Percentiles rank a stretch among this genome's conserved stretches.
Conservation (phyloP, 176 grass and related monocot species). For the Cocos nucifera region DNA sequence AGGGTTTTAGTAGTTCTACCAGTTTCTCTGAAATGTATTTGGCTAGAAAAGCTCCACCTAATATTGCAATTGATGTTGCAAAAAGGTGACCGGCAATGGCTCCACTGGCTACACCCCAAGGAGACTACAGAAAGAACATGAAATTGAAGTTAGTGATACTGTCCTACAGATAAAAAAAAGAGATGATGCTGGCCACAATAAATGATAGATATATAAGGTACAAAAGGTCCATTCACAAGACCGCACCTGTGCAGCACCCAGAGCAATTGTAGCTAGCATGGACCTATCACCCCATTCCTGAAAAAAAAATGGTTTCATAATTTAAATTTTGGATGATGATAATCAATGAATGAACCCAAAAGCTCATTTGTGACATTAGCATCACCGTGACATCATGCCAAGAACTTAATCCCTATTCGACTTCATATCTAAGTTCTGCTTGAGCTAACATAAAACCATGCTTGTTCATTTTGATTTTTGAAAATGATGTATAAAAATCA, state of each 20-base stretch:
- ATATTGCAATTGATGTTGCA: slow-evolving; percentile 74
- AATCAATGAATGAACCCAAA: too few relatives aligned
- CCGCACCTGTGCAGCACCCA: slow-evolving; percentile 87
- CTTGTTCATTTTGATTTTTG: too few relatives aligned
- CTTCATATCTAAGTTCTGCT: too few relatives aligned
- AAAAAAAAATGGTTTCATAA: neutral
- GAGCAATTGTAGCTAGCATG: slow-evolving; percentile 92
- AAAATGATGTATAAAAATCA: neutral
- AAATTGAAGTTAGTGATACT: too few relatives aligned
- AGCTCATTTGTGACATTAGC: too few relatives aligned
- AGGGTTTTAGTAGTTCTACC: slow-evolving; percentile 31
- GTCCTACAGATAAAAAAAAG: neutral
- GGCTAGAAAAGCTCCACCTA: slow-evolving; percentile 78
- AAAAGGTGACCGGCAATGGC: slow-evolving; percentile 79
- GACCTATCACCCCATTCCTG: slow-evolving; percentile 97
- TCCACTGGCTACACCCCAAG: slow-evolving; percentile 76
- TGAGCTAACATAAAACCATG: too few relatives aligned
- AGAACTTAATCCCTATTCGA: too few relatives aligned
- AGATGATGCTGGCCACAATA: neutral
- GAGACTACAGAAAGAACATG: slow-evolving; percentile 44
- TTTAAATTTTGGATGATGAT: too few relatives aligned
- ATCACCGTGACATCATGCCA: too few relatives aligned
- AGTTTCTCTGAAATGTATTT: slow-evolving; percentile 94
- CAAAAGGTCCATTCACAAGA: neutral
- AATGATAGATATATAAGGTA: neutral